Conservation (phyloP, 1,139 yeast species). For the Maudiozyma humilis region DNA sequence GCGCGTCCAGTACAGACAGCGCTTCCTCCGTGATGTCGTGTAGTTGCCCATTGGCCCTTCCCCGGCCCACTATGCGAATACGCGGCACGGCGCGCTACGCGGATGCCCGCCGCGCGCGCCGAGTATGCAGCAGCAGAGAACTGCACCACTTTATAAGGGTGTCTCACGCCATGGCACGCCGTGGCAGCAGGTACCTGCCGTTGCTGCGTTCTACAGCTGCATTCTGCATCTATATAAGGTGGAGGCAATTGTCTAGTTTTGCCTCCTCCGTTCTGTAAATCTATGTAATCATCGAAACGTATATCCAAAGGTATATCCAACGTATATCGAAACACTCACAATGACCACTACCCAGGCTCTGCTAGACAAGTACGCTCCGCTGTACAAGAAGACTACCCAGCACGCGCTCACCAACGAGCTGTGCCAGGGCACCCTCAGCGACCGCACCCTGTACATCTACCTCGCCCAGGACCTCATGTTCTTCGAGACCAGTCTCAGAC, state of each 20-base stretch:
- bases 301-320: too few species aligned
- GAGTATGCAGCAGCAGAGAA: not conserved
- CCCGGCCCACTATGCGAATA: not conserved
- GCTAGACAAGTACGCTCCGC: conserved; percentile 24
- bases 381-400: conserved; percentile 32
- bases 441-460: conserved; percentile 38
- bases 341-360: conserved; percentile 19
- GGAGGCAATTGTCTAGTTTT: too few species aligned
- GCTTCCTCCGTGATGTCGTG: not conserved
- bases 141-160: not conserved
- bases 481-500: conserved; percentile 38
- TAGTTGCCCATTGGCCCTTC: too few species aligned
- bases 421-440: conserved; percentile 40
- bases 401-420: conserved; percentile 42
- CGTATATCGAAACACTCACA: conserved; percentile 4
- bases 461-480: conserved; percentile 44
- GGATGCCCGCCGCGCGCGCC: not conserved
- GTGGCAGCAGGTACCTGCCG: too few species aligned
- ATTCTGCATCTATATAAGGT: not conserved
- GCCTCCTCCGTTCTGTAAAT: too few species aligned
- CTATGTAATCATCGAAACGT: too few species aligned
- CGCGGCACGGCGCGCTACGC: not conserved
- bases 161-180: not conserved
- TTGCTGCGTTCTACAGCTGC: too few species aligned
- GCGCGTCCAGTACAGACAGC: not conserved